Percentiles rank a stretch among this genome's conserved stretches.
phyloP scores from a whole-genome alignment of 805 yeast species.

The Clavispora carvajalis region DNA sequence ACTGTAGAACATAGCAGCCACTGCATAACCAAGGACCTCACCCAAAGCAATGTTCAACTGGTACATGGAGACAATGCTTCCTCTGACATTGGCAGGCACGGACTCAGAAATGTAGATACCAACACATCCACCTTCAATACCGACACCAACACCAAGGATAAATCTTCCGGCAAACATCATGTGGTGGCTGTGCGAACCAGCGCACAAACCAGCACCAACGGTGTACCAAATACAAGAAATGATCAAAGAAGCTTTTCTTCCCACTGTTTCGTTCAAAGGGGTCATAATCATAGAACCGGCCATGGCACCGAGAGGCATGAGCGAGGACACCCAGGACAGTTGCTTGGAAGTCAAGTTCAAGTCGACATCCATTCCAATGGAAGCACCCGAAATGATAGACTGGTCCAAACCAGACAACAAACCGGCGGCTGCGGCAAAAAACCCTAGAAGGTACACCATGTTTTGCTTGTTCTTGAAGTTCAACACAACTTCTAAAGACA shows the following conservation, averaged over 20 bases:
- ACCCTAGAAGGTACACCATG: conserved; percentile 43
- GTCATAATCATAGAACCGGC: conserved; percentile 57
- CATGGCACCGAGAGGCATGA: conserved; percentile 69
- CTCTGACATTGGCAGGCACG: conserved; percentile 54
- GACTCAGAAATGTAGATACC: conserved; percentile 60
- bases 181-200: conserved; percentile 31
- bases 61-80: conserved; percentile 56
- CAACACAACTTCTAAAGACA: conserved; percentile 31
- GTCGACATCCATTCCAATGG: conserved; percentile 42
- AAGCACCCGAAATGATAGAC: conserved; percentile 62
- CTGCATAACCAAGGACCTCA: conserved; percentile 59
- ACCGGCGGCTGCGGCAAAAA: conserved; percentile 60
- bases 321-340: conserved; percentile 49
- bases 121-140: conserved; percentile 62
- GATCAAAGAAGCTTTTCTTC: conserved; percentile 51
- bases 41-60: conserved; percentile 65
- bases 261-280: conserved; percentile 50
- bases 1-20: conserved; percentile 55
- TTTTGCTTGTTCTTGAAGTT: conserved; percentile 41
- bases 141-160: conserved; percentile 58
- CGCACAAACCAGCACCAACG: conserved; percentile 55
- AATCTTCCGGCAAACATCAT: conserved; percentile 50
- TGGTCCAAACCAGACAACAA: conserved; percentile 64
- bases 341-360: conserved; percentile 38
- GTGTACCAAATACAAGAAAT: conserved; percentile 57